These are phyloP conservation scores for Candida pini DNA, from an alignment of 805 yeast genomes.

Conservation along the genomic window DNA sequence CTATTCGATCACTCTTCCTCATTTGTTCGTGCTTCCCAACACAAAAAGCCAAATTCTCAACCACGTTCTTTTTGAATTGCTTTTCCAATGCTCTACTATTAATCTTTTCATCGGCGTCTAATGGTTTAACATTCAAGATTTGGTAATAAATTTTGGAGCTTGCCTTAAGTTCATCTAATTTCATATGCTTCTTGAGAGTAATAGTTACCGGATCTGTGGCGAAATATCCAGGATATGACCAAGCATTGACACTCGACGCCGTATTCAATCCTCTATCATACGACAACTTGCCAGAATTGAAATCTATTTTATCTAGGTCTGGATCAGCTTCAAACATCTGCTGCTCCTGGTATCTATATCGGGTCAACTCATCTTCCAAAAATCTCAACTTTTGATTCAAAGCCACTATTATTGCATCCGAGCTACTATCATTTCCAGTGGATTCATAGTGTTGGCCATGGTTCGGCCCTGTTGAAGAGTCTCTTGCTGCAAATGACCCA, in stretches of 20 bases:
- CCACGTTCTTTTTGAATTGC: slow-evolving; percentile 9
- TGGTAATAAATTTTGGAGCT: slow-evolving; percentile 4
- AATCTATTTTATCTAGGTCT: slow-evolving; percentile 12
- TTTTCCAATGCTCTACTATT: slow-evolving; percentile 4
- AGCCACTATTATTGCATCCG: too few species aligned
- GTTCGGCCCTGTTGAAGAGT: too few species aligned
- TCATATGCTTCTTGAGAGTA: slow-evolving; percentile 1
- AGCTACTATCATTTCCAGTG: too few species aligned
- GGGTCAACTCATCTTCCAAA: slow-evolving; percentile 8
- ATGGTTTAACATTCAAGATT: slow-evolving; percentile 10
- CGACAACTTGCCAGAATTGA: slow-evolving; percentile 1
- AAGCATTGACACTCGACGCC: slow-evolving; percentile 3
- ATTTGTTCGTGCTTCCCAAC: not conserved
- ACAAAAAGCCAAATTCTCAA: slow-evolving; percentile 6
- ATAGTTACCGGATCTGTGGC: slow-evolving; percentile 13
- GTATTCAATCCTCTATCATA: slow-evolving; percentile 3
- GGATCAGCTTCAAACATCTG: slow-evolving; percentile 2
- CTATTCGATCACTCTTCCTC: slow-evolving; percentile 1
- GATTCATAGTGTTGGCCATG: too few species aligned
- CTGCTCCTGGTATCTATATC: not conserved
- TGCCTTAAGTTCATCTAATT: slow-evolving; percentile 3
- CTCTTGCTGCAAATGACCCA: too few species aligned
- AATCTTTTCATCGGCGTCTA: slow-evolving; percentile 5
- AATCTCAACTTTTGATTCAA: not conserved
- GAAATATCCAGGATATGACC: slow-evolving; percentile 7